phyloP scores from a whole-genome alignment of 2,329 filamentous ascomycete genomes.

The Nemania sp. region DNA sequence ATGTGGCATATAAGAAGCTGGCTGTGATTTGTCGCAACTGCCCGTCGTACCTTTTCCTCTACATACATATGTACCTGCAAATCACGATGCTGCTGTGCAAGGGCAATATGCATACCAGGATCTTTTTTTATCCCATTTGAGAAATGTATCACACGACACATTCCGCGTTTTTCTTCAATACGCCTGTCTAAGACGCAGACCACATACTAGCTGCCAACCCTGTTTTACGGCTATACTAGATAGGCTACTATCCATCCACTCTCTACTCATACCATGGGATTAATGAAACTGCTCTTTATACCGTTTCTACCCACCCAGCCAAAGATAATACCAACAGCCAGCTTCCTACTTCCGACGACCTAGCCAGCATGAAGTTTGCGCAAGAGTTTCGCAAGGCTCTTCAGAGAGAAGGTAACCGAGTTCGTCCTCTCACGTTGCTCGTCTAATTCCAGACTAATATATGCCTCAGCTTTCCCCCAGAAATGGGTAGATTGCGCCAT shows the following conservation, averaged over 20 bases:
- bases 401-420: slow-evolving; percentile 66
- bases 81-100: neutral
- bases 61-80: neutral
- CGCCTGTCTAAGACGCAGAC: no score
- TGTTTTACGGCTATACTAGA: neutral
- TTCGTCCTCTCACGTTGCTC: neutral
- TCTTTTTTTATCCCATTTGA: slow-evolving; percentile 17
- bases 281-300: neutral
- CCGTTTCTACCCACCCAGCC: neutral
- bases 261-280: slow-evolving; percentile 15
- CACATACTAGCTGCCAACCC: neutral
- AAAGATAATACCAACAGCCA: neutral
- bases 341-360: neutral
- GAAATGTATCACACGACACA: slow-evolving; percentile 30
- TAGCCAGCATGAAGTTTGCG: slow-evolving; percentile 82
- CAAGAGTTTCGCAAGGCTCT: slow-evolving; percentile 80
- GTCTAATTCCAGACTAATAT: slow-evolving; percentile 17
- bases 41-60: neutral
- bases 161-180: slow-evolving; percentile 2
- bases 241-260: neutral
- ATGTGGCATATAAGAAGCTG: neutral
- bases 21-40: neutral
- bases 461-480: slow-evolving; percentile 71
- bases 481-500: slow-evolving; percentile 81
- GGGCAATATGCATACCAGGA: neutral